These are phyloP conservation scores for Trametes cingulata DNA, from an alignment of 768 basidiomycete species.

Conservation along the genomic window DNA sequence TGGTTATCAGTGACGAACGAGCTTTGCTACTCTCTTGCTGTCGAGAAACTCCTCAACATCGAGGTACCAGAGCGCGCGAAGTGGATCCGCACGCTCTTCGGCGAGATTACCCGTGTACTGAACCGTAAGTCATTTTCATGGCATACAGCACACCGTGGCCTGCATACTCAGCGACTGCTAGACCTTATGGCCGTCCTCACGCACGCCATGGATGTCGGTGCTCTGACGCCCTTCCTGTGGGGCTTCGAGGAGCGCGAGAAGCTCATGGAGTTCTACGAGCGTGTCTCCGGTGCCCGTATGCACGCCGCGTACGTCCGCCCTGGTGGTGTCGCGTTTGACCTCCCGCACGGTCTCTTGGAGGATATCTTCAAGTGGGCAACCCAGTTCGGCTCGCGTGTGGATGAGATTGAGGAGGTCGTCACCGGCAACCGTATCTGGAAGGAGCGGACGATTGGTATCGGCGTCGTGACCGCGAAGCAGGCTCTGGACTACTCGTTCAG, in stretches of 20 bases:
- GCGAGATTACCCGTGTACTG: constrained; percentile 93
- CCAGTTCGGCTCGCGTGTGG: constrained; percentile 85
- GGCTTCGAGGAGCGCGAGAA: constrained; percentile 99
- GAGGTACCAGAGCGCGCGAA: constrained; percentile 96
- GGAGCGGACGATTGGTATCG: constrained; percentile 87
- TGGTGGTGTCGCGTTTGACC: constrained; percentile 95
- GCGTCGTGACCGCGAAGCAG: constrained; percentile 87
- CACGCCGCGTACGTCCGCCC: constrained; percentile 98
- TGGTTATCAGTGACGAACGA: constrained; percentile 89
- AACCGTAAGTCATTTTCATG: constrained; percentile 63
- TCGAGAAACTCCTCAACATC: constrained; percentile 97
- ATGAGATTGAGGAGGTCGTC: constrained; percentile 98
- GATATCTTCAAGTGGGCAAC: constrained; percentile 99
- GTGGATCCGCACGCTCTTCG: constrained; percentile 97
- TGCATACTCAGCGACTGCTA: constrained; percentile 29
- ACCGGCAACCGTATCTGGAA: constrained; percentile 99
- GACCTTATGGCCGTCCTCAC: constrained; percentile 97
- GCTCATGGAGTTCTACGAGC: constrained; percentile 99
- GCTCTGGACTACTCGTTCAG: constrained; percentile 92
- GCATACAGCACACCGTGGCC: constrained; percentile 11
- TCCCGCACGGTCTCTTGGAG: constrained; percentile 97
- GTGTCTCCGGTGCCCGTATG: constrained; percentile 95
- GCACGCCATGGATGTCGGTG: constrained; percentile 97
- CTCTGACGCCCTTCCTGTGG: constrained; percentile 98
- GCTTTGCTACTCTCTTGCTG: constrained; percentile 93